Evolutionary conservation across 345 rosid genomes (phyloP).

Genomic region (Raphanus raphanistrum): DNA sequence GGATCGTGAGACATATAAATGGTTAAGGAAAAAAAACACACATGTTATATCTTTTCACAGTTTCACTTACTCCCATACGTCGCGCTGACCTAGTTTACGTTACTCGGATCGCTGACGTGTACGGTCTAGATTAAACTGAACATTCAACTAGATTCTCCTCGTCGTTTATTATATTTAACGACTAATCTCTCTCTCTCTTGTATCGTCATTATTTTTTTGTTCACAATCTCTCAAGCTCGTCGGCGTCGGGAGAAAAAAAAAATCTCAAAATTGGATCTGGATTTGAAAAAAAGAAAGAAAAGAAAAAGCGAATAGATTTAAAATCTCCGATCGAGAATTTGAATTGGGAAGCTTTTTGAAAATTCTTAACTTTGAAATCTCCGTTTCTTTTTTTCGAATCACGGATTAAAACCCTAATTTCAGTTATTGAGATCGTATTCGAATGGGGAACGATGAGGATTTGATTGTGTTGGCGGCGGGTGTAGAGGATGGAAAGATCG

Average conservation of each 20-base stretch:
- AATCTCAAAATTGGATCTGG: constrained; percentile 7
- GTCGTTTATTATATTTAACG: not conserved
- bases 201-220: not conserved
- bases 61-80: constrained; percentile 15
- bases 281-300: not conserved
- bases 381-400: not conserved
- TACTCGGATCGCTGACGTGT: constrained; percentile 72
- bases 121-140: constrained; percentile 60
- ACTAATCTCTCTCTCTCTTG: not conserved
- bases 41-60: no score
- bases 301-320: constrained; percentile 9
- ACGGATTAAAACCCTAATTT: constrained; percentile 27
- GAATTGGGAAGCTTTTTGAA: not conserved
- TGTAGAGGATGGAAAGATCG: not conserved
- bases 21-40: not conserved
- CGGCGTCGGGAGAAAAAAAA: constrained; percentile 9
- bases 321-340: constrained; percentile 29
- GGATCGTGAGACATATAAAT: not conserved
- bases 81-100: constrained; percentile 14
- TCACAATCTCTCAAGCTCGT: constrained; percentile 15
- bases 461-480: constrained; percentile 1
- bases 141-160: constrained; percentile 41
- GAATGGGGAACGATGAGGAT: not conserved
- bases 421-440: not conserved
- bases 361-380: constrained; percentile 25